These are phyloP conservation scores for Flaveria brownii DNA, from an alignment of 129 eudicot genomes.

Conservation along the genomic window DNA sequence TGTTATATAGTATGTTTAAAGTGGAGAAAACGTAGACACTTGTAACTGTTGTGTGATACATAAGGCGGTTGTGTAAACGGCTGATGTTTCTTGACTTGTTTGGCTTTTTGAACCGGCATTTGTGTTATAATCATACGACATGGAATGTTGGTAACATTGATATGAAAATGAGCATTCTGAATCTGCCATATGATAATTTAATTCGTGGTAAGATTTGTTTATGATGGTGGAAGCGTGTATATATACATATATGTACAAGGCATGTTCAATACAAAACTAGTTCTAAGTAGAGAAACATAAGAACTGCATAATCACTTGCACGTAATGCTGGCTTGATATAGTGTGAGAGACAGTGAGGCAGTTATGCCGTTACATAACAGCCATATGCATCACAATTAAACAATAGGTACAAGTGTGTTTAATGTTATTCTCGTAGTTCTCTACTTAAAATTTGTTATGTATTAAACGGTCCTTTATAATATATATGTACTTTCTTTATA, in stretches of 20 bases:
- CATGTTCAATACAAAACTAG: neutral
- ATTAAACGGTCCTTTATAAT: neutral
- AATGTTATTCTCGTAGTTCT: too few relatives aligned
- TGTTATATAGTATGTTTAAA: too few relatives aligned
- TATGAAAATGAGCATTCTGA: neutral
- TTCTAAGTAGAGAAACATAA: neutral
- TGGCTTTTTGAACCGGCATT: neutral
- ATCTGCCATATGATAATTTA: neutral
- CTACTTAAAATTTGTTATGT: neutral
- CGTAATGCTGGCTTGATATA: neutral
- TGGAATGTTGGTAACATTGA: conserved; percentile 3
- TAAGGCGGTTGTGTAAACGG: neutral
- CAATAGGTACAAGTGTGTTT: neutral
- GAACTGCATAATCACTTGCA: neutral
- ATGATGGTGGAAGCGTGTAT: neutral
- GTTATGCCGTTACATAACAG: neutral
- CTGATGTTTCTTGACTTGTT: neutral
- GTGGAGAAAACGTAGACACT: too few relatives aligned
- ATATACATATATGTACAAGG: neutral
- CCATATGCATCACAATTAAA: neutral
- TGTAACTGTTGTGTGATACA: too few relatives aligned
- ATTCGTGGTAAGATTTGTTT: neutral
- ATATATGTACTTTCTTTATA: neutral
- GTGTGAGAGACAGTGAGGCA: neutral
- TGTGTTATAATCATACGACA: neutral